Percentiles rank a stretch among this genome's conserved stretches.
These are phyloP conservation scores for Bipolaris sorokiniana DNA, from an alignment of 2,329 filamentous ascomycete genomes.

Conservation along the genomic window DNA sequence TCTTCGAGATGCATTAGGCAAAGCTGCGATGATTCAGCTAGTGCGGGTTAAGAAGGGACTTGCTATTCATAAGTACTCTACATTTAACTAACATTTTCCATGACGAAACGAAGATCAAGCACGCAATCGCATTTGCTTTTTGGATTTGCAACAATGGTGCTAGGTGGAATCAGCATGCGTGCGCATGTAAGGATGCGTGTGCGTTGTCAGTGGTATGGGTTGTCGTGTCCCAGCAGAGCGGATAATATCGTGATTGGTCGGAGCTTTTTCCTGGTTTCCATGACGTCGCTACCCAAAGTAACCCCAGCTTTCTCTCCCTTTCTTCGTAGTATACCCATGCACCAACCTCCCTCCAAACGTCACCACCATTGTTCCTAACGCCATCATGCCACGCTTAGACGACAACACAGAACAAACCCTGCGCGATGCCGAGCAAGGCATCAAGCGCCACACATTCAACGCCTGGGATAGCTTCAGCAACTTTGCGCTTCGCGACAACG, in stretches of 20 bases:
- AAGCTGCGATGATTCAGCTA: neutral
- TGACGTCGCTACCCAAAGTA: conserved; percentile 6
- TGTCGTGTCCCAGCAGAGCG: neutral
- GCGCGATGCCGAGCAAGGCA: conserved; percentile 55
- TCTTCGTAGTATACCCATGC: neutral
- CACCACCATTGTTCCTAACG: neutral
- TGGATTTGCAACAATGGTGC: neutral
- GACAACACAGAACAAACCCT: conserved; percentile 51
- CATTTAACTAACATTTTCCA: neutral
- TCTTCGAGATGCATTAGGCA: conserved; percentile 7
- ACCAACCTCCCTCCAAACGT: neutral
- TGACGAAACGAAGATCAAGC: neutral
- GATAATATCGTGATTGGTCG: neutral
- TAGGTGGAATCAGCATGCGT: neutral
- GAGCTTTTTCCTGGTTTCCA: neutral
- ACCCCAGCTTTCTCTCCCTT: neutral
- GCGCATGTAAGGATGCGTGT: neutral
- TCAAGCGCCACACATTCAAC: conserved; percentile 54
- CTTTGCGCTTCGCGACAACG: conserved; percentile 76
- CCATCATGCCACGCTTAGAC: conserved; percentile 39
- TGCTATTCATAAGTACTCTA: neutral
- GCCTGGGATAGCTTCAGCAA: conserved; percentile 70
- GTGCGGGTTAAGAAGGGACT: neutral
- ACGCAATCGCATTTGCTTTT: neutral
- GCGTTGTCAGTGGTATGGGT: neutral